A percentile compares a stretch with the other conserved stretches of the same genome.
phyloP scores from a whole-genome alignment of 495 filamentous ascomycete genomes.

The Penicillium subrubescens region DNA sequence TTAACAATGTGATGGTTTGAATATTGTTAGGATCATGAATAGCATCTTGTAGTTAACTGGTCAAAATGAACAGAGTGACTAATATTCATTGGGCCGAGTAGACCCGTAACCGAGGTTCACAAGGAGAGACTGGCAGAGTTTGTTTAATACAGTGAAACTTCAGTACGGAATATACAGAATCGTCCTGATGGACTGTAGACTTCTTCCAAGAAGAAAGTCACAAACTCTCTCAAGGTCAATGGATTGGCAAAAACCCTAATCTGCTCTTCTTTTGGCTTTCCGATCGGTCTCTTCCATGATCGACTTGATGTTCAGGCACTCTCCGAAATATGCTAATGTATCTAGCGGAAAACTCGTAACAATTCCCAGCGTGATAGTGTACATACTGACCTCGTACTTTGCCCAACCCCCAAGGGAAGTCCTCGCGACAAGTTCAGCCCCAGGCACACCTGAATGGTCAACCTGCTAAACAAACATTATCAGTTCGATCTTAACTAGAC shows the following conservation, averaged over 20 bases:
- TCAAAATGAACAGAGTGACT: not conserved
- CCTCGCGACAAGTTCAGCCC: not conserved
- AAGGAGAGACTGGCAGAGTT: not conserved
- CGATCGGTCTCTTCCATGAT: slow-evolving; percentile 3
- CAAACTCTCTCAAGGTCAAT: not conserved
- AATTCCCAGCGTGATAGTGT: not conserved
- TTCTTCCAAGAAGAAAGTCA: not conserved
- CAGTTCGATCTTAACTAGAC: not conserved
- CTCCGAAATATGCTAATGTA: not conserved
- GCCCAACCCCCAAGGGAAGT: not conserved
- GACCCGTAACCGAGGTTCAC: not conserved
- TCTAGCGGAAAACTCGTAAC: not conserved
- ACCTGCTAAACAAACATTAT: not conserved
- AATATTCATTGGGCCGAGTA: not conserved
- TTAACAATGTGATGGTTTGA: not conserved
- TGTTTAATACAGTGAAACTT: not conserved
- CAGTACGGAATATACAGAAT: not conserved
- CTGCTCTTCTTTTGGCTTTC: not conserved
- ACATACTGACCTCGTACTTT: not conserved
- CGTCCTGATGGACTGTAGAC: not conserved
- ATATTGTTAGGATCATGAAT: not conserved
- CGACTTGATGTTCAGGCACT: not conserved
- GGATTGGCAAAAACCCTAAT: slow-evolving; percentile 3
- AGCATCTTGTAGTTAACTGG: not conserved
- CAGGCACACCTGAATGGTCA: not conserved